Base-by-base conservation (phyloP, 2,329 filamentous ascomycete species). In the Trichoderma harzianum region DNA sequence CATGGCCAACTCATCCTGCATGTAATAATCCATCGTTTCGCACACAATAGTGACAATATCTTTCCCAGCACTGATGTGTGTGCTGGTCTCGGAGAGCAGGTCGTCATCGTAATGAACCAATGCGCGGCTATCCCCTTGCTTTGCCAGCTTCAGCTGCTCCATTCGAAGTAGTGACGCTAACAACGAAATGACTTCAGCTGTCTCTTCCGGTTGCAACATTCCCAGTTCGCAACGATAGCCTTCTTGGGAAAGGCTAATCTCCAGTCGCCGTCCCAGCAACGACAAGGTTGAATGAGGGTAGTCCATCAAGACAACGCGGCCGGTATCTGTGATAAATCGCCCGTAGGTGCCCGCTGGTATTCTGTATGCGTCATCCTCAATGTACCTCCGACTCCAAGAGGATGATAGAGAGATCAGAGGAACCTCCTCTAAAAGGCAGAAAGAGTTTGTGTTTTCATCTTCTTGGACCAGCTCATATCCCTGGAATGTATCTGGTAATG, bases 11-110 rank as follows among this genome's bases (percentile, higher is more conserved):
- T 89, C 87, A 57, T 89, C 88, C 55, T 92, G 88, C 74, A 90
- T 85, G 69, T 87, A 86, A 72, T 86, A 86, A 75, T 98, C 96
- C 76, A 98, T 91, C 1, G 95, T 93, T 73, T 97, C 92, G 75
- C 94, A 92, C 32, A 98, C 84, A 55, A 98, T 88, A 12, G 89
- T 90, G 67, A 97, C 87, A 67, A 98, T 91, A 79, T 98, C 95
- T 74, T 86, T 88, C 70, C 88, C 90, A 43, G 87, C 74, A 85
- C 84, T 73, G 79, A 87, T 78, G 83, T 89, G 80, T 84, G 88
- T 74, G 85, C 86, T 83, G 7, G 80, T 78, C 71, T 90, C 88
- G 43, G 87, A 85, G 39, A 92, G 79, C 14, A 92, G 82, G 26
- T 84, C 83, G 63, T 78, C 78, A 7, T 82, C 80, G 3, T 74